phyloP scores from a whole-genome alignment of 2,329 filamentous ascomycete genomes.

The Acarospora socialis region DNA sequence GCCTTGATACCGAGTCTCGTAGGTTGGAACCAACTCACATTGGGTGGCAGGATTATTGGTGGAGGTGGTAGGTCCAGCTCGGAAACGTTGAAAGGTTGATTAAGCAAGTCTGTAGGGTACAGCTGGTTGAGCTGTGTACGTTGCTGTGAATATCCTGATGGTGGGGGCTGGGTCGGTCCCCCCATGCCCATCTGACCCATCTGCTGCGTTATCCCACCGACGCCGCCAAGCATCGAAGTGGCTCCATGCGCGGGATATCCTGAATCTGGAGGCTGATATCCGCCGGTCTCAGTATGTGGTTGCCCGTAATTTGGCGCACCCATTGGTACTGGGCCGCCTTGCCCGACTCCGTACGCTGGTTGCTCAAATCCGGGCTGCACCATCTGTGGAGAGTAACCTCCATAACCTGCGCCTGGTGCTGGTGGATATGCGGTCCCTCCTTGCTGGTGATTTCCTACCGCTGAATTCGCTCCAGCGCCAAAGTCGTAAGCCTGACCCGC shows the following conservation, averaged over 20 bases:
- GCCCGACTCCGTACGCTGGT: constrained; percentile 31
- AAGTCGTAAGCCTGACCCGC: constrained; percentile 92
- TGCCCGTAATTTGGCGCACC: constrained; percentile 24
- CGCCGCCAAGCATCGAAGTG: constrained; percentile 30
- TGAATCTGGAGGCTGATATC: constrained; percentile 54
- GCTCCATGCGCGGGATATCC: constrained; percentile 47
- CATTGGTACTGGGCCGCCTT: constrained; percentile 21
- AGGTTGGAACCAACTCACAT: constrained; percentile 47
- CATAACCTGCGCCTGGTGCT: constrained; percentile 38
- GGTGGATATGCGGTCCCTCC: constrained; percentile 40
- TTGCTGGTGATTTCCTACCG: constrained; percentile 32
- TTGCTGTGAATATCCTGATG: too few relatives aligned
- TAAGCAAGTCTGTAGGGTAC: constrained; percentile 80
- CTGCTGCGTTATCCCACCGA: constrained; percentile 63
- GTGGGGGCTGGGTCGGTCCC: constrained; percentile 39
- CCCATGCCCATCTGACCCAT: constrained; percentile 67
- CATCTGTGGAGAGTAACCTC: constrained; percentile 44
- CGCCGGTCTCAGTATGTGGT: constrained; percentile 35
- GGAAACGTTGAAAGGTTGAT: constrained; percentile 83
- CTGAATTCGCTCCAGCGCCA: constrained; percentile 71
- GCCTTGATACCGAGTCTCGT: constrained; percentile 12
- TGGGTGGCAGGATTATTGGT: constrained; percentile 76
- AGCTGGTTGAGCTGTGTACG: constrained; percentile 61
- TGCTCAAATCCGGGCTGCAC: constrained; percentile 29
- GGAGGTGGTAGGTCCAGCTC: constrained; percentile 87